Percentiles rank a stretch among this genome's conserved stretches.
Evolutionary conservation across 768 basidiomycete genomes (phyloP).

Genomic region (Lactarius hengduanensis): DNA sequence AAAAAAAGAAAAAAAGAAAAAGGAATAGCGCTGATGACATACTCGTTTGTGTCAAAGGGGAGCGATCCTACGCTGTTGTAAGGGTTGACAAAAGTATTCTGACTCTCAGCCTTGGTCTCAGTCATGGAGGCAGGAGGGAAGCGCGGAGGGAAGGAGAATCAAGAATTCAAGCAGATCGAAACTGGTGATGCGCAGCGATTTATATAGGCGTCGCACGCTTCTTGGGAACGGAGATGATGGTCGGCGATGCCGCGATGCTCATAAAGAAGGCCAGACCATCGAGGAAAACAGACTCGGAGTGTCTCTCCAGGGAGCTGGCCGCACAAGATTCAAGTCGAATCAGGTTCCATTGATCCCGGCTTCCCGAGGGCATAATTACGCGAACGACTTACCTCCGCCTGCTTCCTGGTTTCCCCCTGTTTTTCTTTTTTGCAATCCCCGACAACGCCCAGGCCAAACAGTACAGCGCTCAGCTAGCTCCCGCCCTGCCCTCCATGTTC

Average conservation of each 20-base stretch:
- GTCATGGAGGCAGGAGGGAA: conserved; percentile 29
- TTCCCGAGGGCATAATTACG: conserved; percentile 29
- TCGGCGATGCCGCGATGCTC: conserved; percentile 29
- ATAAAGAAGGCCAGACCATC: conserved; percentile 28
- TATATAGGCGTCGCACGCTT: conserved; percentile 25
- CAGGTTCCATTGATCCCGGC: conserved; percentile 28
- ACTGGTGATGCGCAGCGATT: conserved; percentile 23
- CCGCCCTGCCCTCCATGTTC: conserved; percentile 16
- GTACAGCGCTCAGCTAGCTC: conserved; percentile 25
- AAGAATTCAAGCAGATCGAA: conserved; percentile 28
- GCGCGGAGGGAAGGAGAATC: conserved; percentile 28
- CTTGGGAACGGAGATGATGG: conserved; percentile 28
- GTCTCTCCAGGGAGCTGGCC: conserved; percentile 22
- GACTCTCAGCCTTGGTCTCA: conserved; percentile 24
- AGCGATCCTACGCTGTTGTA: conserved; percentile 24
- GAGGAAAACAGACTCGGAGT: conserved; percentile 15
- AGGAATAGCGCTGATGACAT: conserved; percentile 7
- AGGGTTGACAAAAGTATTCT: conserved; percentile 12
- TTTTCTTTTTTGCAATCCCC: conserved; percentile 18
- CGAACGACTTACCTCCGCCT: conserved; percentile 27
- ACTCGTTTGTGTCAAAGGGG: conserved; percentile 21
- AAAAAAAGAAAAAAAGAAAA: neutral
- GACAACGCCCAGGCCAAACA: conserved; percentile 22
- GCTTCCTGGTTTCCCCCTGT: conserved; percentile 15
- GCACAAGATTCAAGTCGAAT: conserved; percentile 27